Percentiles rank a stretch among this genome's conserved stretches.
These are phyloP conservation scores for Colletotrichum neosansevieriae DNA, from an alignment of 2,329 filamentous ascomycete species.

Conservation along the genomic window DNA sequence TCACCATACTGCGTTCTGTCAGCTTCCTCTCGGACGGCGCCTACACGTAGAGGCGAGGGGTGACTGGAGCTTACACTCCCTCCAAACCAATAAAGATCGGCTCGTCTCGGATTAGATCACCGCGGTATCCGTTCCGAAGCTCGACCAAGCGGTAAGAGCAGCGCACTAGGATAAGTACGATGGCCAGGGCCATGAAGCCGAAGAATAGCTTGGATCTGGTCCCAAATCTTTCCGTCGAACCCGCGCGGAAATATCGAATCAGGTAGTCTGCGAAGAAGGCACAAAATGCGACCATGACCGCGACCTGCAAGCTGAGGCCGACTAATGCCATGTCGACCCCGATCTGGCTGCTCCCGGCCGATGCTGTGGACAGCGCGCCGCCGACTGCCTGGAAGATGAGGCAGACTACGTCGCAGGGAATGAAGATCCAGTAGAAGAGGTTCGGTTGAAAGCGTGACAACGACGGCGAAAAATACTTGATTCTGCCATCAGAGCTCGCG, in stretches of 20 bases:
- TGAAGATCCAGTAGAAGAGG: constrained; percentile 59
- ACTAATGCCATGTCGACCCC: constrained; percentile 73
- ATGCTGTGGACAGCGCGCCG: constrained; percentile 63
- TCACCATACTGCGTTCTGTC: not conserved
- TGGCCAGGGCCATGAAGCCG: constrained; percentile 61
- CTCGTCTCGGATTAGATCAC: constrained; percentile 61
- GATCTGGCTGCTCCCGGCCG: constrained; percentile 50
- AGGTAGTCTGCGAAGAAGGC: constrained; percentile 60
- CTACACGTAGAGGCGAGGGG: constrained; percentile 19
- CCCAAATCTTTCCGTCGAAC: constrained; percentile 6
- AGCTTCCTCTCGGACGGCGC: not conserved
- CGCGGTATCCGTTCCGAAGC: constrained; percentile 67
- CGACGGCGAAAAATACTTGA: constrained; percentile 4
- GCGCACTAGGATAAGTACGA: constrained; percentile 67
- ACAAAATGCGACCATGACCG: constrained; percentile 67
- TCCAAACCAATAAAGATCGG: constrained; percentile 62
- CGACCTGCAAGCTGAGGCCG: constrained; percentile 65
- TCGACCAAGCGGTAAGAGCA: constrained; percentile 71
- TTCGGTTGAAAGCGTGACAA: constrained; percentile 44
- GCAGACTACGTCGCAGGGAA: constrained; percentile 71
- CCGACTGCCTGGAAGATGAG: constrained; percentile 71
- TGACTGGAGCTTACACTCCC: constrained; percentile 45
- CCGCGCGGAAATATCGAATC: constrained; percentile 43
- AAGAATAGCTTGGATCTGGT: constrained; percentile 62
- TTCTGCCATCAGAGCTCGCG: not conserved